These are phyloP conservation scores for Pythium phragmitis DNA, from an alignment of 352 stramenopile species.

Conservation along the genomic window DNA sequence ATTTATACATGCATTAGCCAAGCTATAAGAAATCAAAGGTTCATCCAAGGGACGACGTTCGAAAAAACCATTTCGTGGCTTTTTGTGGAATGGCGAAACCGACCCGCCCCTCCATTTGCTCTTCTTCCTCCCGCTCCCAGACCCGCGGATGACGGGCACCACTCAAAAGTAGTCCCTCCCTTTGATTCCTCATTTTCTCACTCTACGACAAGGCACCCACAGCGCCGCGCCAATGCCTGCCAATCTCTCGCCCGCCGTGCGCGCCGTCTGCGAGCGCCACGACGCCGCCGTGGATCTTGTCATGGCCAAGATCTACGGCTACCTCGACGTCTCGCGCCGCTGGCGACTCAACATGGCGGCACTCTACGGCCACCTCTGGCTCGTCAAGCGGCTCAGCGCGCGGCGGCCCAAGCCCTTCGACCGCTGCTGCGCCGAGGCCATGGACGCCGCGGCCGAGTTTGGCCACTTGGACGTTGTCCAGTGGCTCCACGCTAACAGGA, in stretches of 20 bases:
- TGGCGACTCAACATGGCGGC: constrained; percentile 59
- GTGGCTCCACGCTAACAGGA: constrained; percentile 48
- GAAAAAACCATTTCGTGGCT: too few relatives aligned
- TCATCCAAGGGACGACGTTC: too few relatives aligned
- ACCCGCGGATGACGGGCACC: too few relatives aligned
- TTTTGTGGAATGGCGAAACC: too few relatives aligned
- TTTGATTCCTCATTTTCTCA: not conserved
- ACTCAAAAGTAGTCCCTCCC: too few relatives aligned
- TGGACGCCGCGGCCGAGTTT: constrained; percentile 66
- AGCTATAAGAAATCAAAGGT: too few relatives aligned
- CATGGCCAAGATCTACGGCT: constrained; percentile 46
- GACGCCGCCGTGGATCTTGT: constrained; percentile 47
- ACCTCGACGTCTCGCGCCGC: constrained; percentile 47
- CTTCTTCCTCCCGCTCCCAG: too few relatives aligned
- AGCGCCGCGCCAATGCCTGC: too few relatives aligned
- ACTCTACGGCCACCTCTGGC: constrained; percentile 44
- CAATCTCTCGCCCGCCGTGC: constrained; percentile 44
- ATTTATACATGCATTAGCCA: too few relatives aligned
- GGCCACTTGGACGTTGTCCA: constrained; percentile 56
- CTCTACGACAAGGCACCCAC: not conserved
- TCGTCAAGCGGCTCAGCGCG: constrained; percentile 48
- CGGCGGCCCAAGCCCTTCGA: constrained; percentile 41
- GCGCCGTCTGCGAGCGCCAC: constrained; percentile 46
- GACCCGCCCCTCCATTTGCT: too few relatives aligned
- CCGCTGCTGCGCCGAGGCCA: constrained; percentile 49